These are phyloP conservation scores for Sungouiozyma ichnusensis DNA, from an alignment of 805 yeast species.

Conservation along the genomic window DNA sequence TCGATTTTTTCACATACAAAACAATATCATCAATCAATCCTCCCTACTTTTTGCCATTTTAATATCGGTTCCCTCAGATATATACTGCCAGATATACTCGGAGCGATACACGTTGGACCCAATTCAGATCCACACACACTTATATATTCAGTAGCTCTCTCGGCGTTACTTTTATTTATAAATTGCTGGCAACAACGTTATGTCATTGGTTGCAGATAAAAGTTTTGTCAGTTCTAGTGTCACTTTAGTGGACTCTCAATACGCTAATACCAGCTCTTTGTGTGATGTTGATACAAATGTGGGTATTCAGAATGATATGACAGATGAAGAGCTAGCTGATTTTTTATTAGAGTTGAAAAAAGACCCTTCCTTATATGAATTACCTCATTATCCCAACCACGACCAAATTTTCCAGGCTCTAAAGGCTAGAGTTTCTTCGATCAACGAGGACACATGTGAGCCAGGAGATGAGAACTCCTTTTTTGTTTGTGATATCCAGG, in stretches of 20 bases:
- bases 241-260: slow-evolving; percentile 1
- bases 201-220: not conserved
- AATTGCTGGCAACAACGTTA: not conserved
- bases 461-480: slow-evolving; percentile 81
- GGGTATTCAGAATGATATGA: not conserved
- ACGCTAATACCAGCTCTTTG: not conserved
- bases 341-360: slow-evolving; percentile 3
- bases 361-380: slow-evolving; percentile 3
- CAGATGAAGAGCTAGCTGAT: slow-evolving; percentile 4
- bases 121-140: not conserved
- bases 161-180: no score
- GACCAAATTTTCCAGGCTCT: slow-evolving; percentile 33
- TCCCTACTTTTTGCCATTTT: not conserved
- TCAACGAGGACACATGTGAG: slow-evolving; percentile 49
- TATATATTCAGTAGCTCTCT: not conserved
- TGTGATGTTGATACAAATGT: not conserved
- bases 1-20: not conserved
- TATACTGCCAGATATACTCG: no score
- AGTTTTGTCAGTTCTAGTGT: slow-evolving; percentile 1
- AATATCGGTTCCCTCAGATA: no score
- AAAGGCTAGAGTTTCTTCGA: slow-evolving; percentile 29
- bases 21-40: not conserved
- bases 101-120: no score
- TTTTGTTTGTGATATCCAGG: slow-evolving; percentile 77
- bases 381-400: slow-evolving; percentile 28